A percentile compares a stretch with the other conserved stretches of the same genome.
phyloP scores from a whole-genome alignment of 495 filamentous ascomycete species.

The Niebla homalea region DNA sequence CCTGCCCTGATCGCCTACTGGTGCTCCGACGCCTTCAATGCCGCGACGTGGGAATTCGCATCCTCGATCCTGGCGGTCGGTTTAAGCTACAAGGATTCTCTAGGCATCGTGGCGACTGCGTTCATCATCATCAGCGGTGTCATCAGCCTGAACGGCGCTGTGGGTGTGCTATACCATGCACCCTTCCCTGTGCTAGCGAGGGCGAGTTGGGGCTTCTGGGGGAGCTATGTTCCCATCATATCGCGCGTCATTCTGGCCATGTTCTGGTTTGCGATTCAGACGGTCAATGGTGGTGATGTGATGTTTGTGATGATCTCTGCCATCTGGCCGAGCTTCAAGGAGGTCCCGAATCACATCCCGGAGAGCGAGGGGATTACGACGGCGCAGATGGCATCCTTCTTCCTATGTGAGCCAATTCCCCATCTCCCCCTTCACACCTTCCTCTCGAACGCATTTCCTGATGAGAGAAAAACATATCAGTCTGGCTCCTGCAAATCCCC shows the following conservation, averaged over 20 bases:
- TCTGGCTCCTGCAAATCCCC: slow-evolving; percentile 32
- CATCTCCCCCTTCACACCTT: neutral
- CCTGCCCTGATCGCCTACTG: slow-evolving; percentile 42
- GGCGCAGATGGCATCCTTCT: slow-evolving; percentile 48
- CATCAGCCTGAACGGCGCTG: slow-evolving; percentile 50
- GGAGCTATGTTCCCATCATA: slow-evolving; percentile 52
- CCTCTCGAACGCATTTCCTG: neutral
- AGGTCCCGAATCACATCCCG: slow-evolving; percentile 41
- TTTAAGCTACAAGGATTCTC: slow-evolving; percentile 45
- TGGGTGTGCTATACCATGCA: slow-evolving; percentile 47
- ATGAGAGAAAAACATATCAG: no score
- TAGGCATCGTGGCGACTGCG: slow-evolving; percentile 46
- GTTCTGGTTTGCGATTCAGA: slow-evolving; percentile 63
- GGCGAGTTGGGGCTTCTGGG: slow-evolving; percentile 56
- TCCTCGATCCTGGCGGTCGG: slow-evolving; percentile 50
- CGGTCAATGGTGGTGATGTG: slow-evolving; percentile 51
- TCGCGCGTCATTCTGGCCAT: slow-evolving; percentile 54
- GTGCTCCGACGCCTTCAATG: slow-evolving; percentile 50
- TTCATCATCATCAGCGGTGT: slow-evolving; percentile 51
- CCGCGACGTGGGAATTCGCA: slow-evolving; percentile 48
- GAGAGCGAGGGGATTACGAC: slow-evolving; percentile 48
- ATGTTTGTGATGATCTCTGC: slow-evolving; percentile 54
- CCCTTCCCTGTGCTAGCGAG: slow-evolving; percentile 57
- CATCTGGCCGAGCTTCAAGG: slow-evolving; percentile 51
- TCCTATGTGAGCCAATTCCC: slow-evolving; percentile 31